A percentile compares a stretch with the other conserved stretches of the same genome.
phyloP scores from a whole-genome alignment of 208 protist genomes.

The Leishmania tropica region DNA sequence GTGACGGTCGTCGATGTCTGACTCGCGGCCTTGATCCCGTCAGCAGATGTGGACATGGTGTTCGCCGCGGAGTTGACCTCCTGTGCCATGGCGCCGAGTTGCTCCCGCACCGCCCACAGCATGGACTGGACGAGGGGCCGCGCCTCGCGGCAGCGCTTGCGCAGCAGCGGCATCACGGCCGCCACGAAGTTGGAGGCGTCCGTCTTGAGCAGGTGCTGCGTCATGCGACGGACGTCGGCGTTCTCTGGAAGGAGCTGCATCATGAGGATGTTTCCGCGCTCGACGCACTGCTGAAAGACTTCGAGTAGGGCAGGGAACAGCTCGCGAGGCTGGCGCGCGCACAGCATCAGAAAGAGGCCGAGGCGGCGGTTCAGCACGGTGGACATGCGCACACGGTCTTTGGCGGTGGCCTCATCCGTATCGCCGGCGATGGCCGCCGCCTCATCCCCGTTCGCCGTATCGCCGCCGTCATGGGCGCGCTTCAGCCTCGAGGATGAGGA shows the following conservation, averaged over 20 bases:
- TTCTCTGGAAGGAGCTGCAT: conserved; percentile 54
- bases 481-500: conserved; percentile 15
- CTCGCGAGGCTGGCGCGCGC: conserved; percentile 62
- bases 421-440: conserved; percentile 1
- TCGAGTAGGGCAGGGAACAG: conserved; percentile 70
- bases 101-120: conserved; percentile 53
- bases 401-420: conserved; percentile 30
- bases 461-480: conserved; percentile 21
- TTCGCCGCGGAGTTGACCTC: conserved; percentile 8
- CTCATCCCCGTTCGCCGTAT: conserved; percentile 11
- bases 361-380: conserved; percentile 57
- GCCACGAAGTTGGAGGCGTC: conserved; percentile 53
- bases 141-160: conserved; percentile 56
- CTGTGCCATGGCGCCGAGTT: conserved; percentile 48
- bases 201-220: conserved; percentile 53
- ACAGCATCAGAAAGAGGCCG: conserved; percentile 80
- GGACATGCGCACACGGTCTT: conserved; percentile 29
- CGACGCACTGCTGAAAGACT: conserved; percentile 68
- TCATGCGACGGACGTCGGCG: conserved; percentile 62
- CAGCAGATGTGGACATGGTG: not conserved
- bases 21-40: conserved; percentile 8
- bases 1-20: conserved; percentile 1
- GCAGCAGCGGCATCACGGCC: conserved; percentile 62
- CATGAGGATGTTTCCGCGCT: conserved; percentile 55
- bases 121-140: conserved; percentile 71